Evolutionary conservation across 371 early-diverging fungal species (phyloP), one percentile per base, ranked within the genome.

Genomic region (Thermomucor indicae-seudaticae): DNA sequence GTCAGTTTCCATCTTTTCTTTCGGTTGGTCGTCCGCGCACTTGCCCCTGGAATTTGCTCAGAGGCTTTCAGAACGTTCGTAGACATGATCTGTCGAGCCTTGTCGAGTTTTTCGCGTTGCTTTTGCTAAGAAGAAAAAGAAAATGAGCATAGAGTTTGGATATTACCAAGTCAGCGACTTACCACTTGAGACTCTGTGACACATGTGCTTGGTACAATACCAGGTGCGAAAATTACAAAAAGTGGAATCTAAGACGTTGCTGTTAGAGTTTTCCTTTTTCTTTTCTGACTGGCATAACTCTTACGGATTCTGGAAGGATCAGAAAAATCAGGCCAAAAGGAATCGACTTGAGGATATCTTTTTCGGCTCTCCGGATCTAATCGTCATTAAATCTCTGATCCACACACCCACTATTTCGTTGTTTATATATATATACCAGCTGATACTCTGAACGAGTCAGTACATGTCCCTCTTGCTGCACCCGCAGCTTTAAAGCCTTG

Each of bases 121-220:
- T 77, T 79, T 37, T 63, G 54, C 85, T 83, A 55, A 23, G 16
- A 12, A 30, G 28, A n/a, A 28, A n/a, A 20, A 4, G 34, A 35
- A 17, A 48, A 23, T 24, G 14, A 17, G n/a, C 24, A 27, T 8
- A 2, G 28, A 4, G 6, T 10, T 23, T n/a, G n/a, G n/a, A n/a
- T n/a, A n/a, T n/a, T n/a, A n/a, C n/a, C n/a, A n/a, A n/a, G n/a
- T n/a, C n/a, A 3, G 11, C 12, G 7, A 28, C 55, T 51, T 80
- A 84, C 85, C 62, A 81, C 38, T 64, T 85, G 85, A 7, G 55
- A 49, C 1, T 72, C 70, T 17, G 74, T 78, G 12, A 85, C 51
- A 56, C 83, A 82, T 7, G 85, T 85, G 30, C 80, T 73, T 27
- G 85, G 85, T 19, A 85, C 67, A 58, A 81, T 64, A 22, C 72